Percentiles rank a stretch among this genome's conserved stretches.
Evolutionary conservation across 768 basidiomycete genomes (phyloP).

Genomic region (Erythrobasidium yunnanense): DNA sequence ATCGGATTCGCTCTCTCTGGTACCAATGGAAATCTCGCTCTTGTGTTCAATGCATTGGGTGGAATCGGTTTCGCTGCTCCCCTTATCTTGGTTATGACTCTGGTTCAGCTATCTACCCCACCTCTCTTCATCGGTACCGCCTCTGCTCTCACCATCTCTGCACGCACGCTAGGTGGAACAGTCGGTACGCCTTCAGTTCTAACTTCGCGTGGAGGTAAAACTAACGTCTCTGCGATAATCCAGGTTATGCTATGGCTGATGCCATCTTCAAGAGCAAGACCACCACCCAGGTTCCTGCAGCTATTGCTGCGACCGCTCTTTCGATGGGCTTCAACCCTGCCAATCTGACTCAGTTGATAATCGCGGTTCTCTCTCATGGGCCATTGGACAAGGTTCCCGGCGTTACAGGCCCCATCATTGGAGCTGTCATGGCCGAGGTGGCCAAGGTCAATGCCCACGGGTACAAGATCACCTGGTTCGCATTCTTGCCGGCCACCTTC

Average conservation of each 20-base stretch:
- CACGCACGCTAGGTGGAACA: neutral
- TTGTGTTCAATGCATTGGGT: neutral
- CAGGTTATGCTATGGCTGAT: neutral
- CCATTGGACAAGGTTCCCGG: neutral
- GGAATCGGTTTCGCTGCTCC: slow-evolving; percentile 22
- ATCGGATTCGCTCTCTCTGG: too few relatives aligned
- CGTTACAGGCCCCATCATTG: neutral
- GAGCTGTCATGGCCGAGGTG: neutral
- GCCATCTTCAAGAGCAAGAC: neutral
- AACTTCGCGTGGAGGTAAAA: neutral
- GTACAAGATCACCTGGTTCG: neutral
- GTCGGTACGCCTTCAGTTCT: neutral
- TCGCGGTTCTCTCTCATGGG: neutral
- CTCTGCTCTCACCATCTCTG: neutral
- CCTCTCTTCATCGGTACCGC: slow-evolving; percentile 24
- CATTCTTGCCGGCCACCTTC: neutral
- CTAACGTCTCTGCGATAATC: neutral
- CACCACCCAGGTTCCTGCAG: neutral
- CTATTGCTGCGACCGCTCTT: neutral
- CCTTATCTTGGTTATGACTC: slow-evolving; percentile 8
- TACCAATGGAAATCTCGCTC: neutral
- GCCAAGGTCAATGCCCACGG: neutral
- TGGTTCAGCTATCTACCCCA: slow-evolving; percentile 22
- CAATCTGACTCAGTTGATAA: neutral
- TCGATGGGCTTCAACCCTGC: neutral